Evolutionary conservation across 495 filamentous ascomycete species (phyloP).

Genomic region (Cryomyces minteri): DNA sequence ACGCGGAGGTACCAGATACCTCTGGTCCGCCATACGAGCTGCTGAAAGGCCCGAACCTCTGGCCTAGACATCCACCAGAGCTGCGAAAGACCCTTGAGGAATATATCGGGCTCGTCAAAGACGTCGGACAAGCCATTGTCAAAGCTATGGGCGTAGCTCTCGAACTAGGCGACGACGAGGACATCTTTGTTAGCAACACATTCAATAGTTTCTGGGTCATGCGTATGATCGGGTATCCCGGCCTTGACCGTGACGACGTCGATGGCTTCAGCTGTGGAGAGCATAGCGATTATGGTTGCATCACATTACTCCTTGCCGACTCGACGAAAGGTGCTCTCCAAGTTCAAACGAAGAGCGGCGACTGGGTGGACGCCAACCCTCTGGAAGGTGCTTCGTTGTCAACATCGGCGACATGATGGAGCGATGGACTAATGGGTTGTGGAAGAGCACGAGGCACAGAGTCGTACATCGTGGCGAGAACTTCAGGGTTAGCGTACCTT

Average conservation of each 20-base stretch:
- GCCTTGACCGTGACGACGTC: background rate
- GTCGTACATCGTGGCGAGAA: conserved; percentile 20
- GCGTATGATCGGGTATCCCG: conserved; percentile 14
- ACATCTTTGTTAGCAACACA: conserved; percentile 10
- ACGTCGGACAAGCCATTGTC: conserved; percentile 10
- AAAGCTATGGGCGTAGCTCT: conserved; percentile 13
- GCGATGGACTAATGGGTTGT: conserved; percentile 24
- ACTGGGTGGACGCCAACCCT: conserved; percentile 22
- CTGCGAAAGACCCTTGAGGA: conserved; percentile 8
- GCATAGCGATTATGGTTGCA: conserved; percentile 23
- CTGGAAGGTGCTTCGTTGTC: conserved; percentile 20
- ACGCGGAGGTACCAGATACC: conserved; percentile 8
- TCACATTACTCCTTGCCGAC: conserved; percentile 22
- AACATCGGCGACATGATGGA: conserved; percentile 28
- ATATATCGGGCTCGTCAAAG: conserved; percentile 9
- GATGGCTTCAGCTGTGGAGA: conserved; percentile 12
- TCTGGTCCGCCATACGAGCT: conserved; percentile 2
- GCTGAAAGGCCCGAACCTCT: conserved; percentile 15
- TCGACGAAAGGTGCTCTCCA: conserved; percentile 17
- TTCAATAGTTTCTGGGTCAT: conserved; percentile 15
- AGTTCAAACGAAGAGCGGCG: conserved; percentile 12
- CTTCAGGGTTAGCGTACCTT: conserved; percentile 23
- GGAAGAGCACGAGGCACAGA: conserved; percentile 20
- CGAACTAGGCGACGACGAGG: conserved; percentile 8
- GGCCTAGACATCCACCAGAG: conserved; percentile 10